Evolutionary conservation across 23 red algal genomes (phyloP), one percentile per base, ranked within the genome.

Genomic region (Rhodosorus marinus): DNA sequence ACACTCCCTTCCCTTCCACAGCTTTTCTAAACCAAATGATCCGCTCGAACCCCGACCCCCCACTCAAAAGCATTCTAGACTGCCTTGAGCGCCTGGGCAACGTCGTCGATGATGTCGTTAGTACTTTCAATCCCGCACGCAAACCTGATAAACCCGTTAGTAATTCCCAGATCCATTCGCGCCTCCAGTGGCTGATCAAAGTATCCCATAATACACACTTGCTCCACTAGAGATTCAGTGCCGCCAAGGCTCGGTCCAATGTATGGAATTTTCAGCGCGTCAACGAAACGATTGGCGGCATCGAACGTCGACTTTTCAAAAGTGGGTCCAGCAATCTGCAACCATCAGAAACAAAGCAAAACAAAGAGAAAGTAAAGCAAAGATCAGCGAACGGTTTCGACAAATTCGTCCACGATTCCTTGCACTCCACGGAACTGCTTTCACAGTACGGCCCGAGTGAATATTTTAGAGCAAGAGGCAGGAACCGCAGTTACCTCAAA

Each of bases 161-260:
- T 86, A 29, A 98, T 98, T 14, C 90, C 90, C 19, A 98, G 64
- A 19, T 77, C 58, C 57, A 60, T 47, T 20, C 90, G 69, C 31
- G 66, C 57, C 52, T 47, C 40, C 41, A 83, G 72, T 26, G 90
- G 79, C 60, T 98, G 78, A 60, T 98, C 79, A 60, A 80, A 98
- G 46, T 98, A 98, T 1, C 90, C 90, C 77, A 84, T 85, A 35
- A 98, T 79, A 26, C 78, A 84, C 30, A 98, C 90, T 64, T 98
- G 90, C 53, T 98, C 90, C 43, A 98, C 79, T 49, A 98, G 63
- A 17, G 72, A 56, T 43, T 98, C 90, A 17, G 69, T 75, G 6
- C 90, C 90, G 31, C 90, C 90, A 47, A 98, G 51, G 31, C 65
- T 74, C 29, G 90, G 90, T 3, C 78, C 90, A 38, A 98, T 98